These are phyloP conservation scores for Polytrichum formosum DNA, from an alignment of 225 moss, liverwort and hornwort species.

Conservation along the genomic window DNA sequence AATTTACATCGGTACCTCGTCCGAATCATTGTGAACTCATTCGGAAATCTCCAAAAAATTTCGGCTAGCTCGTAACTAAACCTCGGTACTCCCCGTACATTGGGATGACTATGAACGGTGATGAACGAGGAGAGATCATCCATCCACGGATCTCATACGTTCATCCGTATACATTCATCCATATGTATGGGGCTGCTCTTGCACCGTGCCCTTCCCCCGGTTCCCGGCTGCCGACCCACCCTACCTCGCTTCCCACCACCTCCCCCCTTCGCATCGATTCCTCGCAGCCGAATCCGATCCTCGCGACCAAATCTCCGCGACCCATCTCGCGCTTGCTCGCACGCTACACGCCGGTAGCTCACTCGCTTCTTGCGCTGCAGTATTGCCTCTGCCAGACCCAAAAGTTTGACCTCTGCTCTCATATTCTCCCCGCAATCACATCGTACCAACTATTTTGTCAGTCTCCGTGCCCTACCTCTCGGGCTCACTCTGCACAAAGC, in stretches of 20 bases:
- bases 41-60: too few species aligned
- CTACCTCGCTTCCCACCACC: background rate
- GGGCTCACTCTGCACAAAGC: too few species aligned
- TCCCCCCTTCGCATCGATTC: background rate
- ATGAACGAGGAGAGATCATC: background rate
- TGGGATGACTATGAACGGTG: background rate
- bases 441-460: too few species aligned
- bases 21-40: too few species aligned
- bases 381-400: background rate
- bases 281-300: background rate
- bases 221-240: background rate
- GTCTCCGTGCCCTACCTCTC: too few species aligned
- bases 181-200: background rate
- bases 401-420: background rate
- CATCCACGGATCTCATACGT: background rate
- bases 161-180: too few species aligned
- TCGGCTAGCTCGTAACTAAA: too few species aligned
- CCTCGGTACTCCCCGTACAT: too few species aligned
- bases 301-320: background rate
- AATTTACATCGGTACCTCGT: too few species aligned
- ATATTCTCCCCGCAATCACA: too few species aligned
- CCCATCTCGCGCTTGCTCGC: background rate
- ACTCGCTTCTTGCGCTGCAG: slow-evolving; percentile 2
- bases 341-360: background rate
- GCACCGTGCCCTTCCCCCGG: background rate